A percentile compares a stretch with the other conserved stretches of the same genome.
phyloP scores from a whole-genome alignment of 1,139 yeast species.

The Geotrichum macrosporum region DNA sequence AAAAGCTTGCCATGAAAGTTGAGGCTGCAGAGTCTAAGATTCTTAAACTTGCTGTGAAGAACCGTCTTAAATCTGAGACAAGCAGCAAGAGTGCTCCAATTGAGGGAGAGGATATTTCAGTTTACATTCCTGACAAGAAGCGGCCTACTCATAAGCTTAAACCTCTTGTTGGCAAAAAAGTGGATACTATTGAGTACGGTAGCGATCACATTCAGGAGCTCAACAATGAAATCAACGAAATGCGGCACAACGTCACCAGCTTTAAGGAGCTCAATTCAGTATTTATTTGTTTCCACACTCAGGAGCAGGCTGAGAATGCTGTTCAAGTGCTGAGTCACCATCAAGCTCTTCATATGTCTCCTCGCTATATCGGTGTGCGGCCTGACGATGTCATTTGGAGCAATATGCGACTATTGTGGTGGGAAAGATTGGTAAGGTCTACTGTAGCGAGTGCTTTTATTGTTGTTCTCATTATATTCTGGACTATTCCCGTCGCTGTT shows the following conservation, averaged over 20 bases:
- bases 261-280: constrained; percentile 52
- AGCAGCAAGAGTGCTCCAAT: constrained; percentile 34
- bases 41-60: constrained; percentile 57
- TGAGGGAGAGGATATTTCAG: constrained; percentile 50
- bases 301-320: constrained; percentile 86
- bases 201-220: constrained; percentile 62
- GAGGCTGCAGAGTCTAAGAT: constrained; percentile 67
- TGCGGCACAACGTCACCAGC: constrained; percentile 43
- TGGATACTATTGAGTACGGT: constrained; percentile 73
- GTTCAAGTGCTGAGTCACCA: constrained; percentile 69
- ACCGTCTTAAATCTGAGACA: constrained; percentile 58
- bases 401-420: constrained; percentile 78
- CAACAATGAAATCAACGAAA: constrained; percentile 57
- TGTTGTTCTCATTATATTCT: constrained; percentile 60
- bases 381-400: constrained; percentile 86
- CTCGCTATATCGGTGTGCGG: constrained; percentile 61
- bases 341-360: constrained; percentile 57
- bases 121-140: constrained; percentile 72
- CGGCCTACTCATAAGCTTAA: constrained; percentile 67
- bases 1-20: constrained; percentile 54
- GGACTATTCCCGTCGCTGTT: constrained; percentile 95
- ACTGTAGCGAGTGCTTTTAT: constrained; percentile 58
- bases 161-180: constrained; percentile 73
- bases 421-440: constrained; percentile 66
- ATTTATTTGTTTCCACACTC: constrained; percentile 80